Evolutionary conservation across 805 yeast species (phyloP), one percentile per base, ranked within the genome.

Genomic region (Hyphopichia homilentoma): DNA sequence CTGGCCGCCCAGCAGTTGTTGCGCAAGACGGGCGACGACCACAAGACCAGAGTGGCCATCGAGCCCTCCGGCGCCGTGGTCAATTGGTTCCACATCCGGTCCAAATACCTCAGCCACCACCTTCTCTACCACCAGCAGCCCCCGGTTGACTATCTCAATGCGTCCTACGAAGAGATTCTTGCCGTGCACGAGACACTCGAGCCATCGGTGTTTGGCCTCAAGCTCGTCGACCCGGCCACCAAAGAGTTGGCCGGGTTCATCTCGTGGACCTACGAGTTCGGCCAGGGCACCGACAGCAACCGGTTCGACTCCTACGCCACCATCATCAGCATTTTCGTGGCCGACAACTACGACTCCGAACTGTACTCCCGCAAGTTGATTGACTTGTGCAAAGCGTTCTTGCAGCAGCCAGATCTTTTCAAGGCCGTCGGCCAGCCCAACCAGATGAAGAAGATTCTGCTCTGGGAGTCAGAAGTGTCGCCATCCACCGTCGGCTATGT

Each of bases 11-110:
- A 27, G 14, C 50, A 55, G 27, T 43, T 48, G n/a, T 42, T 45
- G 7, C 24, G 34, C 9, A 42, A 48, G 0, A 34, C 60, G 11
- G 25, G 34, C 7, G 36, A 35, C 2, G 72, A 66, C 39, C 57
- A 55, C 19, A 48, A 44, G 25, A 41, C 57, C 11, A 42, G 71
- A 17, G 50, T 64, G 5, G 23, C 61, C n/a, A 22, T 61, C 6
- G 36, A 33, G 11, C 65, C 68, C 2, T 37, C 47, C 6, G 39
- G 57, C 5, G 50, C 53, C 15, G 31, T 45, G 15, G 43, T 58
- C 9, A 68, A 66, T 46, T 66, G 73, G 73, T 65, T 63, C 39
- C 73, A 66, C 34, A 45, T 63, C 32, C 48, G 73, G 35, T 48
- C 61, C 16, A 66, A 66, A 34, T 65, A 41, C 35, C 34, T 52